Evolutionary conservation across 768 basidiomycete species (phyloP), one percentile per base, ranked within the genome.

Genomic region (Phlebiopsis flavidoalba): DNA sequence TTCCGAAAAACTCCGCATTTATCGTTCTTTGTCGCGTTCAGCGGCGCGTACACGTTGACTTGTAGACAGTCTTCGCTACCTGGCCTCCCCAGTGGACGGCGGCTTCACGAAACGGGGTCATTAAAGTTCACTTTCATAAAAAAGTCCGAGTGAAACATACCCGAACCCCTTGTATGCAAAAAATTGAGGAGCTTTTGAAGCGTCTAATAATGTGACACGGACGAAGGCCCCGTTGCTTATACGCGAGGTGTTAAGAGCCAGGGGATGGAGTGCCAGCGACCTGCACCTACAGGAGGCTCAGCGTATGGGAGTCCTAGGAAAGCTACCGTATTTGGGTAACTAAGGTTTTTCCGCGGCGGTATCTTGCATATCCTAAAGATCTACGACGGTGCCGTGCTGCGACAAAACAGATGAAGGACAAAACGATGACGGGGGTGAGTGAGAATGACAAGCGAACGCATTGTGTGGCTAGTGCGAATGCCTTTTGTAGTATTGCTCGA

Each of bases 41-140:
- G 71, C 3, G 86, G 86, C 8, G 82, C 71, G 60, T 87, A 87
- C 12, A 88, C 76, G 66, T 88, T 85, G n/a, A 87, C 73, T 53
- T 87, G 86, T 33, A 88, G 70, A 63, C 85, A 88, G 63, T 87
- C 85, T 70, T 88, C 86, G 47, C 80, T 81, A 12, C 87, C 86
- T 14, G 83, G n/a, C n/a, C 83, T 26, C 86, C 85, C 51, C 86
- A 84, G 22, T 80, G 77, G 65, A 84, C 84, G 11, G 80, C 81
- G 19, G 50, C 81, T 85, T 45, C 40, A 17, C 10, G 12, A 43
- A 3, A 43, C 3, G 40, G 8, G 26, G 2, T 3, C 6, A 3
- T 31, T 31, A 31, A 6, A 31, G 26, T 31, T 6, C 10, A 10
- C 3, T 12, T 8, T 3, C 3, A 43, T 3, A 3, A 12, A 3